Conservation (phyloP, 371 early-diverging fungal genomes). For the Dinochytrium kinnereticum region DNA sequence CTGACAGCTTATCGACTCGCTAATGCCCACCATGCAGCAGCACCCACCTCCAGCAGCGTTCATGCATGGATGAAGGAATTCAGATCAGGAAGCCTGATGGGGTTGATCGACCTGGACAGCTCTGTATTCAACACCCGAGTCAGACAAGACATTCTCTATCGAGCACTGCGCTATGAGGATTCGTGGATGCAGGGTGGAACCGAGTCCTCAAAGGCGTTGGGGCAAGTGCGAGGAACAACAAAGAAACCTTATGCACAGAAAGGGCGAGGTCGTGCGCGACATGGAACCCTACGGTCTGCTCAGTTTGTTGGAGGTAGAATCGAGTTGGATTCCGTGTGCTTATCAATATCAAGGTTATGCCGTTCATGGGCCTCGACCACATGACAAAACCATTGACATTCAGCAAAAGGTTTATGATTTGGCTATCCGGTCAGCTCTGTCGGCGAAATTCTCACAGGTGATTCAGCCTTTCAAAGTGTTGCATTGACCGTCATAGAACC, state of each 20-base stretch:
- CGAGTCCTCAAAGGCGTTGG: conserved; percentile 76
- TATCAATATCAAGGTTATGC: conserved; percentile 63
- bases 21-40: background rate
- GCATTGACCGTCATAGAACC: conserved; percentile 47
- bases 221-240: conserved; percentile 85
- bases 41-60: conserved; percentile 44
- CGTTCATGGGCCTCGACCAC: conserved; percentile 88
- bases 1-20: background rate
- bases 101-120: conserved; percentile 74
- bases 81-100: conserved; percentile 72
- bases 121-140: conserved; percentile 75
- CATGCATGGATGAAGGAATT: conserved; percentile 87
- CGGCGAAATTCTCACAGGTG: conserved; percentile 85
- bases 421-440: conserved; percentile 83
- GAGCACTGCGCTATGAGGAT: conserved; percentile 67
- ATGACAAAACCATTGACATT: conserved; percentile 80
- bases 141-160: conserved; percentile 84
- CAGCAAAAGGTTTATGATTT: conserved; percentile 84
- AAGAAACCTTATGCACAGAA: conserved; percentile 82
- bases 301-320: conserved; percentile 84
- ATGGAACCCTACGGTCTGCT: conserved; percentile 84
- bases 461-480: background rate
- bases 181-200: conserved; percentile 74
- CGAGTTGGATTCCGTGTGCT: background rate
- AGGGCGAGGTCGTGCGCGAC: conserved; percentile 90